Base-by-base conservation (phyloP, 441 rosid species). In the Lepidium campestre region DNA sequence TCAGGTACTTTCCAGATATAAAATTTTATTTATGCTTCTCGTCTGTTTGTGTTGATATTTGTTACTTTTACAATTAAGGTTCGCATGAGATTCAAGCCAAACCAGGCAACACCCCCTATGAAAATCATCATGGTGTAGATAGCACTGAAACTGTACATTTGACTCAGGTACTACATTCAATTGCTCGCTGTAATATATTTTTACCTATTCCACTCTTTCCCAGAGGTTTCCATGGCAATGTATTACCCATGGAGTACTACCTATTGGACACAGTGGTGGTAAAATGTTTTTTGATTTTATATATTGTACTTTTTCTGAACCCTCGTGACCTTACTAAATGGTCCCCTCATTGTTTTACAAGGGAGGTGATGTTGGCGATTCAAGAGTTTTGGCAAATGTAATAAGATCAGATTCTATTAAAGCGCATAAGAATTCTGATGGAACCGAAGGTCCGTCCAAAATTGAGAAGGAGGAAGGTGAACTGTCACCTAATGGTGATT, bases 401-500 rank as follows among this genome's bases (percentile, higher is more conserved):
- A 60, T 41, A 23, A 54, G 64, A 22, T 54, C 68, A 46, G 85
- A 79, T 50, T 57, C 79, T 49, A 62, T 66, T 53, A 70, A 73
- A 67, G 72, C 55, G 53, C 73, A 50, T 70, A 81, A 60, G 71
- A 79, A 71, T 73, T 73, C 46, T 19, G 85, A 80, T 71, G 91
- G 77, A 70, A 76, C 85, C 17, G 74, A 49, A 70, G 79, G 78
- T 50, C 89, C 82, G 8, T 72, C 89, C 41, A 85, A 73, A 77
- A 62, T 74, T 65, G 97, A 92, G 80, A 92, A 87, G 76, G 99
- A 95, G 76, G 99, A 95, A 80, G 99, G 99, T 63, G 99, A 95
- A 76, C 68, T 95, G 64, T 95, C 99, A 11, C 98, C 99, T 34
- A 83, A 77, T 74, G 87, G 82, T 63, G 96, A 88, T 77, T 90